Base-by-base conservation (phyloP, 2,329 filamentous ascomycete genomes). In the Claviceps humidiphila region DNA sequence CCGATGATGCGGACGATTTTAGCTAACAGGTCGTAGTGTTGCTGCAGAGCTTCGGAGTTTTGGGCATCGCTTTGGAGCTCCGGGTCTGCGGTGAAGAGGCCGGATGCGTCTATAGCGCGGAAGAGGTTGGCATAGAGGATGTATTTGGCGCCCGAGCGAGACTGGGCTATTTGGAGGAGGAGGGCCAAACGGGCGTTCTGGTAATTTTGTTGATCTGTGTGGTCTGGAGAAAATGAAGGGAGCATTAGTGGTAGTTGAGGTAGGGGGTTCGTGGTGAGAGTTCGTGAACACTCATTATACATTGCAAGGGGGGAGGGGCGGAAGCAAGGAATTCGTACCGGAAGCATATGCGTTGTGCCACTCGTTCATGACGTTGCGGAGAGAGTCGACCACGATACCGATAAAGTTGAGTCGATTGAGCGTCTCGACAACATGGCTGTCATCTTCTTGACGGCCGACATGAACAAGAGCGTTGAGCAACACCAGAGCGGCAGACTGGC, bases 101-200 rank as follows among this genome's bases (percentile, higher is more conserved):
- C 81, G 1, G 89, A 95, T 52, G 85, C 80, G 56, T 86, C 85
- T 30, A 97, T 73, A 0, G 87, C 78, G 45, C 84, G 79, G 71
- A 98, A 91, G 5, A 98, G 76, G 56, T 91, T 91, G 8, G 88
- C 87, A 61, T 94, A 89, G 43, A 97, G 75, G n/a, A 96, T 81
- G 57, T 88, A 82, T 53, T 84, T 85, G 47, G 93, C 90, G 30
- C 93, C 94, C n/a, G 78, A 72, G 53, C 86, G 83, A 1, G 85
- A 91, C 65, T 95, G 88, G 51, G 86, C 86, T 50, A 97, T 78
- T 57, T 89, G 84, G 24, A 95, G 76, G 26, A 98, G 78, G 16
- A 98, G 78, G 2, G 88, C 82, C 34, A 97, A 77, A 56, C 87
- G 85, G 46, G 89, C 84, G 62, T 91, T 71, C 54, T 74, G 72